Conservation (phyloP, 306 rosid genomes). For the Cucurbita ficifolia region DNA sequence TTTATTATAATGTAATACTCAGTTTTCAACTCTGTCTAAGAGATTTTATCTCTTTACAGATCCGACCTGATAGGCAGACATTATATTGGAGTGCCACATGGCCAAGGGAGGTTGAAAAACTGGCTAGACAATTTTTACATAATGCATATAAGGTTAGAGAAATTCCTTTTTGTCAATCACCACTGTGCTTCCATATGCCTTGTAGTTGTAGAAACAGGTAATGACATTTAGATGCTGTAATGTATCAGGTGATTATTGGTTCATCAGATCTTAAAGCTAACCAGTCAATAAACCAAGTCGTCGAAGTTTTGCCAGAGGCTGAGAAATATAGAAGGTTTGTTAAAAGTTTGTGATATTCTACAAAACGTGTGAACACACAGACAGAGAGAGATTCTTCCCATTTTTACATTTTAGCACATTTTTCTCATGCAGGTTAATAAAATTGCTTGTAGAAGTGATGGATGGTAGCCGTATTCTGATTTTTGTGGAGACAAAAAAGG, state of each 20-base stretch:
- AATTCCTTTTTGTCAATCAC: background rate
- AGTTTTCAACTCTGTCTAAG: background rate
- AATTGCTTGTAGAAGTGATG: constrained; percentile 57
- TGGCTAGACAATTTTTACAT: constrained; percentile 81
- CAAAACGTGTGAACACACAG: background rate
- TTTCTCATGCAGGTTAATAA: constrained; percentile 51
- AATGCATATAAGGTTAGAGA: constrained; percentile 62
- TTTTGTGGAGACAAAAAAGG: constrained; percentile 86
- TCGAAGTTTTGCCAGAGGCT: constrained; percentile 58
- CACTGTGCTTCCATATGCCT: constrained; percentile 2
- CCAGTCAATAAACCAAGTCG: constrained; percentile 71
- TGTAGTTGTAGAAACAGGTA: background rate
- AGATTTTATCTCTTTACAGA: constrained; percentile 22
- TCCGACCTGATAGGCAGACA: constrained; percentile 97
- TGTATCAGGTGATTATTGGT: constrained; percentile 61
- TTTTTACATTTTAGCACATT: constrained; percentile 13
- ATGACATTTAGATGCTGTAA: background rate
- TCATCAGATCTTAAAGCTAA: constrained; percentile 79
- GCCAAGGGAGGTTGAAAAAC: constrained; percentile 94
- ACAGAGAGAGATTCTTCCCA: background rate
- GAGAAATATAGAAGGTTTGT: constrained; percentile 87
- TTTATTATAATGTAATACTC: background rate
- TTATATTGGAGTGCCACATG: constrained; percentile 98
- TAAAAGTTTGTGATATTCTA: background rate
- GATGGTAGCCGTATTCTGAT: constrained; percentile 70